Evolutionary conservation across 208 protist species (phyloP), one percentile per base, ranked within the genome.

Genomic region (Trichomonas tenax): DNA sequence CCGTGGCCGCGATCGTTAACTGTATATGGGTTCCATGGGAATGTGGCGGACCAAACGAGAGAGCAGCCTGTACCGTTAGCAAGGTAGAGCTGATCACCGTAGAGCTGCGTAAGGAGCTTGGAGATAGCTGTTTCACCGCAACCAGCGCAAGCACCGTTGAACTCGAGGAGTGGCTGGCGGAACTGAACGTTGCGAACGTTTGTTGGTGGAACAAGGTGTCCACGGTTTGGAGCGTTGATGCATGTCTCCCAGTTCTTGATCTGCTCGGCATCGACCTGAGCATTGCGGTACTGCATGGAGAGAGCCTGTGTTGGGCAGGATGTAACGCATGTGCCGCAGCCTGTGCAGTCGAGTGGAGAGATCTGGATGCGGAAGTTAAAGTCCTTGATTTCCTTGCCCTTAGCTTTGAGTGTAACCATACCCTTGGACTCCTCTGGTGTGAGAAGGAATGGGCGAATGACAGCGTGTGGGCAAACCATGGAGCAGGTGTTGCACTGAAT

Each of bases 61-160:
- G 97, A 97, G 96, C 98, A 98, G 48, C 98, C 98, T 89, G 97
- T 98, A 51, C 98, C 97, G 95, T 98, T 98, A 48, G 98, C 98
- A 88, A 98, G 97, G 72, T 97, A 96, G 51, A 98, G 31, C 26
- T 97, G 95, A 14, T 98, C 97, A 49, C 98, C 98, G 72, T 98
- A 98, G 8, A 98, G 96, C 95, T 98, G 98, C 9, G 98, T 98
- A 36, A 98, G n/a, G 17, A 98, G 96, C 63, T 98, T 98, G 63
- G 97, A 96, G 93, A 98, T 97, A 38, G 97, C 96, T 49, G 98
- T 98, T 95, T 98, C 98, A 96, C 97, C 98, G 96, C 98, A 98
- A 86, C 98, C 98, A 49, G 90, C 96, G 96, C 98, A 98, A 44
- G 98, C 98, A 96, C 97, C 97, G n/a, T n/a, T n/a, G n/a, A n/a